phyloP scores from a whole-genome alignment of 2,329 filamentous ascomycete genomes.

The Penicillium sp. region DNA sequence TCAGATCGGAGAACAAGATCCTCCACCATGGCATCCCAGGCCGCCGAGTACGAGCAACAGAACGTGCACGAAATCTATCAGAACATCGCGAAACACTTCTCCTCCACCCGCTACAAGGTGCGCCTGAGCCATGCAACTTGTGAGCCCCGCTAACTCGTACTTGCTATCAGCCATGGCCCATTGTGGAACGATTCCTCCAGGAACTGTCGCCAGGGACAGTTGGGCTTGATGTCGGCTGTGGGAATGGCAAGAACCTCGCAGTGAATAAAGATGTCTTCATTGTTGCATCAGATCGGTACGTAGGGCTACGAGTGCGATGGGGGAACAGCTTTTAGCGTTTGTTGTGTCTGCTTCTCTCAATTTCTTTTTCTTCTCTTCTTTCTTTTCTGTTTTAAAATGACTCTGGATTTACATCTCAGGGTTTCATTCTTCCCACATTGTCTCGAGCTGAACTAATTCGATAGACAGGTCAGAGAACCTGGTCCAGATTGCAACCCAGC shows the following conservation, averaged over 20 bases:
- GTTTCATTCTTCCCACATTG: too few relatives aligned
- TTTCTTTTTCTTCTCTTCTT: conserved; percentile 8
- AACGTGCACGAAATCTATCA: conserved; percentile 92
- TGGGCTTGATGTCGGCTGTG: conserved; percentile 89
- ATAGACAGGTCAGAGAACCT: conserved; percentile 56
- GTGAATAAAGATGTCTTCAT: conserved; percentile 77
- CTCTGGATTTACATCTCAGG: conserved; percentile 47
- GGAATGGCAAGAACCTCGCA: conserved; percentile 90
- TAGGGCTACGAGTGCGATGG: conserved; percentile 2
- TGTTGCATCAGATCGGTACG: conserved; percentile 78
- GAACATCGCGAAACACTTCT: conserved; percentile 50
- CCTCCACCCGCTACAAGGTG: conserved; percentile 61
- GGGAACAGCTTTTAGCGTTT: too few relatives aligned
- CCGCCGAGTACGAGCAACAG: conserved; percentile 66
- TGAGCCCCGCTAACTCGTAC: not conserved
- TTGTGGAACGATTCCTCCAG: conserved; percentile 75
- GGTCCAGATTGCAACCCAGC: conserved; percentile 55
- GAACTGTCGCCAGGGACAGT: conserved; percentile 66
- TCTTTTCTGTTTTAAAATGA: conserved; percentile 41
- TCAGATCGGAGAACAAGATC: conserved; percentile 7
- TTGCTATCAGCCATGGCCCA: conserved; percentile 72
- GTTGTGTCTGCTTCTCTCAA: conserved; percentile 5
- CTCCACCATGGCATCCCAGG: conserved; percentile 15
- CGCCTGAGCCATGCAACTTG: conserved; percentile 15
- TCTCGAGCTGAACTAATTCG: conserved; percentile 5